A percentile compares a stretch with the other conserved stretches of the same genome.
These are phyloP conservation scores for Cyclanthera cordifolia DNA, from an alignment of 306 rosid species.

Conservation along the genomic window DNA sequence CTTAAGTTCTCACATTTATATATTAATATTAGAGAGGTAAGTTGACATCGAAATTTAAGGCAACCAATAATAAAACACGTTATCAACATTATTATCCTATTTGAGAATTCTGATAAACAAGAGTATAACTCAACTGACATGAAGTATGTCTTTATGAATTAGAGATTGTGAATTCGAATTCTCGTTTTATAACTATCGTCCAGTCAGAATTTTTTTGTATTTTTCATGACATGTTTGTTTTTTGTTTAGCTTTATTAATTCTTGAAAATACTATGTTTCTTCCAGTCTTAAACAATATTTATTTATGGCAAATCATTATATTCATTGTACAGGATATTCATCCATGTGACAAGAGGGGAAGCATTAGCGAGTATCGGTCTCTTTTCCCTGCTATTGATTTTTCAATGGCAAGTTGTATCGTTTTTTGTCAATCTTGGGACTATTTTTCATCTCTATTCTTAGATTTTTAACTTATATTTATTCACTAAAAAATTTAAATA, in stretches of 20 bases:
- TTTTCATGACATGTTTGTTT: background rate
- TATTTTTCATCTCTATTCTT: background rate
- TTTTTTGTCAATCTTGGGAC: background rate
- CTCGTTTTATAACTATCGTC: background rate
- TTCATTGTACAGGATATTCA: conserved; percentile 59
- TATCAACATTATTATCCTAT: background rate
- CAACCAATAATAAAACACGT: background rate
- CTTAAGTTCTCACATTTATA: background rate
- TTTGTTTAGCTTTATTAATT: background rate
- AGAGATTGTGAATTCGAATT: background rate
- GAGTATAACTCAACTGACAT: too few species aligned
- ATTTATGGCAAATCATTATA: background rate
- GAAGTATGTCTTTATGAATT: too few species aligned
- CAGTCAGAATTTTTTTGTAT: background rate
- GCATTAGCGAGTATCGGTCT: conserved; percentile 46
- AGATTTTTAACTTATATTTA: conserved; percentile 13
- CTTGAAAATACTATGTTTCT: background rate
- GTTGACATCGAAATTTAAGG: background rate
- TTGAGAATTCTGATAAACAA: too few species aligned
- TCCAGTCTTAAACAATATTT: background rate
- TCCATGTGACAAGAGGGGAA: conserved; percentile 92
- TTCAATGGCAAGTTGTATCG: conserved; percentile 42
- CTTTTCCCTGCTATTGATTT: conserved; percentile 89
- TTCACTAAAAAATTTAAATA: conserved; percentile 8
- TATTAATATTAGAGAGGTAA: background rate